These are phyloP conservation scores for Trichosporon ovoides DNA, from an alignment of 1,284 basidiomycete species.

Conservation along the genomic window DNA sequence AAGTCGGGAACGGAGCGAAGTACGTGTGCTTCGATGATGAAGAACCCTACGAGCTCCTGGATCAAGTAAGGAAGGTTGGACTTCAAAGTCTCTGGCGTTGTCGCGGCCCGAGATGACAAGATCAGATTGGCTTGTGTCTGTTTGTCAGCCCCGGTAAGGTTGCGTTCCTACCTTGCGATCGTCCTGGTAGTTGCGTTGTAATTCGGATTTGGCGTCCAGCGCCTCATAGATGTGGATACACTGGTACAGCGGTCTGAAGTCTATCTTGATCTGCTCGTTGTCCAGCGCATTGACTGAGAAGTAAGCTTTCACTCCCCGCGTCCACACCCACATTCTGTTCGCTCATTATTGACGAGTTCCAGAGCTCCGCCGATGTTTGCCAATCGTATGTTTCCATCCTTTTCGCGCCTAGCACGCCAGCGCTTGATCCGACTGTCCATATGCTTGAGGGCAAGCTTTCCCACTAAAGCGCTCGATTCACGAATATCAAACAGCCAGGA, in stretches of 20 bases:
- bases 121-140: conserved; percentile 96
- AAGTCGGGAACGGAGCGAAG: conserved; percentile 75
- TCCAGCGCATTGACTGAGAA: conserved; percentile 77
- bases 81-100: conserved; percentile 50
- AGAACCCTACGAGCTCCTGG: conserved; percentile 97
- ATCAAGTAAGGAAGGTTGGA: conserved; percentile 58
- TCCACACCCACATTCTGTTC: conserved; percentile 83
- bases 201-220: conserved; percentile 78
- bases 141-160: neutral
- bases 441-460: conserved; percentile 78
- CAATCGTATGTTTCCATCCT: conserved; percentile 55
- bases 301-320: neutral
- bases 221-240: conserved; percentile 96
- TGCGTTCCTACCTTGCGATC: conserved; percentile 75
- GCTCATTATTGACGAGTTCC: conserved; percentile 88
- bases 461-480: conserved; percentile 80
- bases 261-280: conserved; percentile 79
- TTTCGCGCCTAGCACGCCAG: conserved; percentile 75
- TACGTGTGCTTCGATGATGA: conserved; percentile 93
- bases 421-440: conserved; percentile 80
- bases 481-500: conserved; percentile 95
- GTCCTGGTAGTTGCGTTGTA: conserved; percentile 88
- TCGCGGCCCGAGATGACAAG: conserved; percentile 59
- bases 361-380: conserved; percentile 90
- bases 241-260: conserved; percentile 93